Evolutionary conservation across 352 stramenopile species (phyloP), one percentile per base, ranked within the genome.

Genomic region (Plasmopara halstedii): DNA sequence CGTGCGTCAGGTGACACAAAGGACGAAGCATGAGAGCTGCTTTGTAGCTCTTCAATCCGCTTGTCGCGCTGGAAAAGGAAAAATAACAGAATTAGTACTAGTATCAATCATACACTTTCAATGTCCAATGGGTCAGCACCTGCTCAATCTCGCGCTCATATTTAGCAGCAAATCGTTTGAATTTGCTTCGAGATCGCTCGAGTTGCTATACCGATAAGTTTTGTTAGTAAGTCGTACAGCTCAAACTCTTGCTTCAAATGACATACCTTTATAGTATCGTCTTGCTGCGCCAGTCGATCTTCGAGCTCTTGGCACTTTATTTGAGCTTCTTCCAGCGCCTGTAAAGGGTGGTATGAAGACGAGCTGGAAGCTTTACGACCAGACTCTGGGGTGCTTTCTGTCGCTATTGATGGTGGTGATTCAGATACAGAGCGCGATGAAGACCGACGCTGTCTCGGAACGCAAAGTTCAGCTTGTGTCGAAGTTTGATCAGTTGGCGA

Each of bases 71-170:
- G 40, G 10, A 14, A 33, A 42, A 29, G 11, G 46, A 2, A 53
- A 48, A 6, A 42, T 6, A 45, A 40, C 47, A 1, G 50, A 37
- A 22, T 14, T 19, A 42, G 22, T 10, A 4, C 1, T n/a, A 5
- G 7, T 7, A 35, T 49, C 4, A n/a, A n/a, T n/a, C n/a, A n/a
- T n/a, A n/a, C n/a, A n/a, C n/a, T n/a, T n/a, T n/a, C n/a, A n/a
- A n/a, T n/a, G n/a, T n/a, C n/a, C n/a, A n/a, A n/a, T n/a, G n/a
- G n/a, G n/a, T n/a, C n/a, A n/a, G 3, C 0, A 88, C 79, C 67
- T 86, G 64, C 46, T 92, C 75, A 42, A 92, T 85, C 42, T 92
- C 81, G 10, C 68, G 68, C 49, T 92, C 81, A 26, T 92, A 92
- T 45, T 90, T 89, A 4, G 74, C 81, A 0, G 76, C 81, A 37